Conservation (phyloP, 2,329 filamentous ascomycete genomes). For the Dothistroma septosporum region DNA sequence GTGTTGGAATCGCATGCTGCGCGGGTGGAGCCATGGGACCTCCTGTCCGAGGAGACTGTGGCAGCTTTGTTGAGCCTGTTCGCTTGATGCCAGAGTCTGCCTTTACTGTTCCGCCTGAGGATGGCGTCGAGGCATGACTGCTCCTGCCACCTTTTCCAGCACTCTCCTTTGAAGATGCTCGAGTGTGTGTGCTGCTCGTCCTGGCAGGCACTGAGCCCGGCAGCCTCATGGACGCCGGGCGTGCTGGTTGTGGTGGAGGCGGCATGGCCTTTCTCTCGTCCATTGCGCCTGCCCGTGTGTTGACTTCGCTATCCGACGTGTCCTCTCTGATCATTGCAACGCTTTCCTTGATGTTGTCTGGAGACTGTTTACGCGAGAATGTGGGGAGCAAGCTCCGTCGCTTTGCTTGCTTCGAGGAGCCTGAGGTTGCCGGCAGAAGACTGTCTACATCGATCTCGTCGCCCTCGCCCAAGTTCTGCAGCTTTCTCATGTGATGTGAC, state of each 20-base stretch:
- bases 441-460: constrained; percentile 3
- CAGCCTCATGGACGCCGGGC: constrained; percentile 19
- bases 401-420: constrained; percentile 26
- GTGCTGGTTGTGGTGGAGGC: constrained; percentile 20
- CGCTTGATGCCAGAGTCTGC: constrained; percentile 19
- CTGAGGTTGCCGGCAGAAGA: background rate
- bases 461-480: constrained; percentile 19
- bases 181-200: constrained; percentile 14
- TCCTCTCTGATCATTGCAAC: constrained; percentile 22
- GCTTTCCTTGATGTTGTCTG: constrained; percentile 19
- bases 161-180: constrained; percentile 19
- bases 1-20: constrained; percentile 14
- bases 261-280: constrained; percentile 29
- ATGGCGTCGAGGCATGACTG: background rate
- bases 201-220: constrained; percentile 18
- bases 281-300: constrained; percentile 7
- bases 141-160: background rate
- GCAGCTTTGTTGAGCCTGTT: constrained; percentile 24
- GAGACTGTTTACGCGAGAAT: constrained; percentile 25
- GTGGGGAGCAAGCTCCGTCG: constrained; percentile 32
- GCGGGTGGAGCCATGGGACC: constrained; percentile 11
- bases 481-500: constrained; percentile 19
- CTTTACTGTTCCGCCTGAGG: background rate
- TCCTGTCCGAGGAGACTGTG: constrained; percentile 16
- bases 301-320: constrained; percentile 18